Conservation (phyloP, 768 basidiomycete genomes). For the Agrocybe pediades region DNA sequence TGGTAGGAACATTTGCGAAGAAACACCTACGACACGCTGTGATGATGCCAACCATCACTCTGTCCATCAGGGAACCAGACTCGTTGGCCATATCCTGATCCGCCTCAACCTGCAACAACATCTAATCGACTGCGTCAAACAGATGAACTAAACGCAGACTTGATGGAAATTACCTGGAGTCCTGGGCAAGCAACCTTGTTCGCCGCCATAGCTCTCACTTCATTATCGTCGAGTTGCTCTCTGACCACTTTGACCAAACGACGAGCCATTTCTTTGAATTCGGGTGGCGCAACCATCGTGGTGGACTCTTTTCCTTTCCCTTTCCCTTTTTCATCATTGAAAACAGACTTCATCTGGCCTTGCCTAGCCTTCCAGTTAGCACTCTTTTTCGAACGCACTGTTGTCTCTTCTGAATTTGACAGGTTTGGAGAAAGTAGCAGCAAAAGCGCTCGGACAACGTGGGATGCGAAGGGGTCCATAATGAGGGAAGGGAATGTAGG, state of each 20-base stretch:
- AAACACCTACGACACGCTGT: slow-evolving; percentile 58
- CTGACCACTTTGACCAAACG: slow-evolving; percentile 53
- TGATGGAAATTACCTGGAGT: slow-evolving; percentile 52
- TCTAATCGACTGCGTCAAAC: slow-evolving; percentile 40
- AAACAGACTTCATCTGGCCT: slow-evolving; percentile 80
- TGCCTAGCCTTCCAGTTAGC: slow-evolving; percentile 81
- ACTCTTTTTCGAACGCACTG: slow-evolving; percentile 84
- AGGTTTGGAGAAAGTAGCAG: slow-evolving; percentile 70
- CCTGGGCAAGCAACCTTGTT: slow-evolving; percentile 78
- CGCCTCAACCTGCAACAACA: slow-evolving; percentile 83
- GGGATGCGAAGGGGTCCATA: slow-evolving; percentile 88
- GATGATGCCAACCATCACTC: slow-evolving; percentile 75
- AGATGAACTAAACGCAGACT: slow-evolving; percentile 5
- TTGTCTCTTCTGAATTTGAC: slow-evolving; percentile 40
- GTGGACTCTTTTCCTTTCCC: slow-evolving; percentile 31
- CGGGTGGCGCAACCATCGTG: slow-evolving; percentile 36
- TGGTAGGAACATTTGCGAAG: background rate
- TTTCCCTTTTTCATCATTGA: slow-evolving; percentile 47
- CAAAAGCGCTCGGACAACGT: slow-evolving; percentile 82
- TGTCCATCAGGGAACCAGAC: slow-evolving; percentile 78
- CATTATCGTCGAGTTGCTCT: slow-evolving; percentile 61
- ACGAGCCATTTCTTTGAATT: slow-evolving; percentile 49
- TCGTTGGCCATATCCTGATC: slow-evolving; percentile 59
- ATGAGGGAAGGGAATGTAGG: slow-evolving; percentile 65
- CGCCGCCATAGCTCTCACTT: slow-evolving; percentile 75